These are phyloP conservation scores for Metrosideros polymorpha DNA, from an alignment of 441 rosid genomes.

Conservation along the genomic window DNA sequence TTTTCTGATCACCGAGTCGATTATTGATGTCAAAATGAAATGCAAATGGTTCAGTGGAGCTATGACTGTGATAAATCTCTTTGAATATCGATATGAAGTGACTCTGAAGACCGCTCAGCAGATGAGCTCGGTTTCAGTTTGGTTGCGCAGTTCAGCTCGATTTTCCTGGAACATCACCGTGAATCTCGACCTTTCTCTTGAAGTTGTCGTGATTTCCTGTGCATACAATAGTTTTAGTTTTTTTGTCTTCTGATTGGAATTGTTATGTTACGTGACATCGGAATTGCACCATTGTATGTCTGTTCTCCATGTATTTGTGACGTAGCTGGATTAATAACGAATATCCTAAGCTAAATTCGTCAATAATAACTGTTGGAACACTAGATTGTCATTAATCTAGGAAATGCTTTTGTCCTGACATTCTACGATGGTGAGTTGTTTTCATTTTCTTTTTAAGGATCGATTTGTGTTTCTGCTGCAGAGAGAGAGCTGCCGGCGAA, in stretches of 20 bases:
- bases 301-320: not conserved
- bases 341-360: not conserved
- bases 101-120: not conserved
- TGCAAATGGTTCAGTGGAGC: no score
- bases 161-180: not conserved
- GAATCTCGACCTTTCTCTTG: not conserved
- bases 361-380: not conserved
- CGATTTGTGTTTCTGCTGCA: not conserved
- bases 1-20: not conserved
- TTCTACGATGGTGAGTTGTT: no score
- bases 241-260: not conserved
- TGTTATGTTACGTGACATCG: not conserved
- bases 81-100: not conserved
- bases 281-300: not conserved
- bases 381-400: not conserved
- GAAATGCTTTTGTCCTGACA: not conserved
- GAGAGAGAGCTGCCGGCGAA: constrained; percentile 9
- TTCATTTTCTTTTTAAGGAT: not conserved
- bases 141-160: not conserved
- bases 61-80: not conserved
- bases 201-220: not conserved
- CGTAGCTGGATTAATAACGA: not conserved
- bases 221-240: fast-evolving
- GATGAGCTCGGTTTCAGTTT: not conserved
- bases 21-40: no score